Evolutionary conservation across 768 basidiomycete species (phyloP), one percentile per base, ranked within the genome.

Genomic region (Lactarius indigo): DNA sequence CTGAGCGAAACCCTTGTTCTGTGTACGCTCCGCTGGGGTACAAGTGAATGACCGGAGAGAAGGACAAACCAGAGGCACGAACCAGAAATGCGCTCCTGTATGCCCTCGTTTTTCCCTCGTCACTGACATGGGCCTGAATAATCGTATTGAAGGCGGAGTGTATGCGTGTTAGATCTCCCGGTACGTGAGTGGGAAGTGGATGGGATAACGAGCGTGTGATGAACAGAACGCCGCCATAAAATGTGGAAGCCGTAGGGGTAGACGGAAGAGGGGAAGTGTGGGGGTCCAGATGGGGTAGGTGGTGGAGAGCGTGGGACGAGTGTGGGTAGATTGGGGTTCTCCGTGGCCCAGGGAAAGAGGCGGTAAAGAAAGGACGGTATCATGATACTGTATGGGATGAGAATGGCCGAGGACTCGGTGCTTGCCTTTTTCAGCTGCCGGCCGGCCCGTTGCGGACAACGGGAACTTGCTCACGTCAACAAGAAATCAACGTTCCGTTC

Each of bases 331-430:
- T 23, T 47, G 44, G 10, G n/a, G 44, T 47, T 47, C 12, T 12
- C n/a, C 0, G 87, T 88, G 0, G 90, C 85, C 0, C 86, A 84
- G 44, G 1, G 91, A 87, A 1, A 84, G 78, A 0, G 90, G 3
- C 0, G 91, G 87, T 3, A 97, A 78, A 15, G 84, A 82, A 58
- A n/a, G 44, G 20, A n/a, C 41, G 97, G 87, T 84, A 60, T n/a
- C n/a, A n/a, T n/a, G n/a, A n/a, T n/a, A n/a, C n/a, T 87, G 84
- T 35, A 35, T 87, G 50, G 83, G 78, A 7, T 82, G 81, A 1
- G 85, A n/a, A n/a, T n/a, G n/a, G n/a, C n/a, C n/a, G n/a, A n/a
- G n/a, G n/a, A n/a, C n/a, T n/a, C n/a, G n/a, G n/a, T n/a, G n/a
- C n/a, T n/a, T n/a, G n/a, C n/a, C n/a, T n/a, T n/a, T n/a, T n/a